These are phyloP conservation scores for Coemansia sp. DNA, from an alignment of 192 early-diverging fungal genomes.

Conservation along the genomic window DNA sequence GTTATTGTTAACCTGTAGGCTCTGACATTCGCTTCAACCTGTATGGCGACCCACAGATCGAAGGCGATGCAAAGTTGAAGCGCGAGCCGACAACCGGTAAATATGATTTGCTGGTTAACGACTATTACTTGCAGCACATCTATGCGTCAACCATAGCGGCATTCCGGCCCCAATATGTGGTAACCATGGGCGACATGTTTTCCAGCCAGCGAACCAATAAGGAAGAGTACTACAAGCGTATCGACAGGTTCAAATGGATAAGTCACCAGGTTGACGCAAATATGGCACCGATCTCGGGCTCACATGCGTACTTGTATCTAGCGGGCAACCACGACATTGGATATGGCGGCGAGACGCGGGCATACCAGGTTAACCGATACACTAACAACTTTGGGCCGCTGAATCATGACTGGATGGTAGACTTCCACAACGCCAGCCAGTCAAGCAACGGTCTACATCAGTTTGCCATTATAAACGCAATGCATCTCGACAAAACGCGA, in stretches of 20 bases:
- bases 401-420: constrained; percentile 42
- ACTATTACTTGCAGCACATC: constrained; percentile 60
- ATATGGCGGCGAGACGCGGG: constrained; percentile 60
- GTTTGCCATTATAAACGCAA: constrained; percentile 49
- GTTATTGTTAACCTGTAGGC: constrained; percentile 10
- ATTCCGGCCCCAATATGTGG: constrained; percentile 54
- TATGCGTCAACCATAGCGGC: constrained; percentile 56
- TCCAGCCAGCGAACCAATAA: constrained; percentile 65
- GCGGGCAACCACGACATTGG: constrained; percentile 72
- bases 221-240: constrained; percentile 57
- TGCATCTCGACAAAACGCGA: constrained; percentile 47
- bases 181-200: constrained; percentile 66
- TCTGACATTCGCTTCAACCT: constrained; percentile 57
- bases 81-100: constrained; percentile 57
- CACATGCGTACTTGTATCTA: constrained; percentile 48
- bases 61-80: constrained; percentile 62
- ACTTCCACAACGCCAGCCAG: constrained; percentile 6
- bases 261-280: constrained; percentile 35
- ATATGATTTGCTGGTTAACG: constrained; percentile 59
- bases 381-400: constrained; percentile 57
- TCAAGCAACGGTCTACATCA: constrained; percentile 11
- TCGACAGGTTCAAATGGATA: constrained; percentile 60
- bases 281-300: neutral
- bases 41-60: constrained; percentile 69
- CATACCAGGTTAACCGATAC: constrained; percentile 56